Conservation (phyloP, 202 grass and related monocot species). For the Panicum hallii region DNA sequence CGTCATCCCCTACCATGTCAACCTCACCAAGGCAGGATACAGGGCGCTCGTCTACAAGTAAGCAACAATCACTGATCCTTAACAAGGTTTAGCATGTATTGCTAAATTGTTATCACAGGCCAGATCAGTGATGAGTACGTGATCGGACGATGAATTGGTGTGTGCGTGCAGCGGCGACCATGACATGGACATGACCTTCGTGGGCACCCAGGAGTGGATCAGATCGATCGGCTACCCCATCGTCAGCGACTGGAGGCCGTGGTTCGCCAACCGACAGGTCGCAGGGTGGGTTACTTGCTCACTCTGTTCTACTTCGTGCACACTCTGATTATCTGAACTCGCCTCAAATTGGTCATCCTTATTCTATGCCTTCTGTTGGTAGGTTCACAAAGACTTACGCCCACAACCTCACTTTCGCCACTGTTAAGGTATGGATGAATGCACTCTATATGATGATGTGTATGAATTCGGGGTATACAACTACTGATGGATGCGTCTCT, state of each 20-base stretch:
- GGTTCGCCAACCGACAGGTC: conserved; percentile 66
- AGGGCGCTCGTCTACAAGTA: conserved; percentile 75
- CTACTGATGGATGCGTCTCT: neutral
- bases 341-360: neutral
- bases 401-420: conserved; percentile 81
- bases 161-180: conserved; percentile 60
- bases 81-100: neutral
- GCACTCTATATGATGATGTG: neutral
- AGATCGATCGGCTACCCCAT: conserved; percentile 57
- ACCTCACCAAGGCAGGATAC: conserved; percentile 66
- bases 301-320: neutral
- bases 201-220: conserved; percentile 74
- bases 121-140: neutral
- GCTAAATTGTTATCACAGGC: neutral
- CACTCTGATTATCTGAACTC: neutral
- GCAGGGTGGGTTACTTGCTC: conserved; percentile 43
- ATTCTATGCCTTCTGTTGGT: too few relatives aligned
- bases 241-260: conserved; percentile 64
- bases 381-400: conserved; percentile 66
- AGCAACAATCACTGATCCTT: neutral
- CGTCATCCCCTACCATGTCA: conserved; percentile 52
- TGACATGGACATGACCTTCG: conserved; percentile 61
- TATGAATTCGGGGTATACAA: neutral
- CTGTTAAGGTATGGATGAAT: conserved; percentile 52
- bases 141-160: neutral